Evolutionary conservation across 2,329 filamentous ascomycete genomes (phyloP), one percentile per base, ranked within the genome.

Genomic region (Xylaria sp.): DNA sequence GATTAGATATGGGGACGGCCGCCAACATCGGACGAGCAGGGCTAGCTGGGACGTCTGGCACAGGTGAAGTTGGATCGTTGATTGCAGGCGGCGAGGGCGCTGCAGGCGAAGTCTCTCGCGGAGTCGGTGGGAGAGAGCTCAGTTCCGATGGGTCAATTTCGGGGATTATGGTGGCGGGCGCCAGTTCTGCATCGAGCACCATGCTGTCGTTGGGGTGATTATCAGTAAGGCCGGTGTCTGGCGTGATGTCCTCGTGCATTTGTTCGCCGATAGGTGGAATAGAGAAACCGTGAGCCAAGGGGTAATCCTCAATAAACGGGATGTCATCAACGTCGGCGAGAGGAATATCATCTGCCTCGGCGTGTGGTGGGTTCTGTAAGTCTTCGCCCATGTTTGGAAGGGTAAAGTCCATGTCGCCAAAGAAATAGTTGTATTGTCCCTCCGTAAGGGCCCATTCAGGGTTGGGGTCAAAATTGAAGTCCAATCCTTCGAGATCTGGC

Each of bases 41-140:
- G 25, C n/a, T 47, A 10, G 4, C 3, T 48, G 25, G 27, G 21
- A 13, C 37, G 29, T n/a, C n/a, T 13, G 61, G 42, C 21, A 21
- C 5, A 10, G 40, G 29, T n/a, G 51, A 32, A 1, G 18, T 37
- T n/a, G 27, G 10, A 9, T 40, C 2, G 40, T 6, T 44, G 16
- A 16, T 2, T 16, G 40, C 40, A 12, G 40, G 13, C 12, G 40
- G 40, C 16, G 13, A n/a, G 16, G 40, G 18, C 18, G 40, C 3
- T n/a, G 18, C 40, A n/a, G 40, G 6, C 4, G 53, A 21, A 16
- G 53, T 23, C 3, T 18, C 35, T 44, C 18, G 16, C 6, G 54
- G 54, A 27, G 54, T 58, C 10, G 54, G 23, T 18, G 54, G 35
- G 6, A 58, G 37, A n/a, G 54, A 58, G 23, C 54, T 44, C 6